phyloP scores from a whole-genome alignment of 306 rosid species.

The Cucurbita argyrosperma region DNA sequence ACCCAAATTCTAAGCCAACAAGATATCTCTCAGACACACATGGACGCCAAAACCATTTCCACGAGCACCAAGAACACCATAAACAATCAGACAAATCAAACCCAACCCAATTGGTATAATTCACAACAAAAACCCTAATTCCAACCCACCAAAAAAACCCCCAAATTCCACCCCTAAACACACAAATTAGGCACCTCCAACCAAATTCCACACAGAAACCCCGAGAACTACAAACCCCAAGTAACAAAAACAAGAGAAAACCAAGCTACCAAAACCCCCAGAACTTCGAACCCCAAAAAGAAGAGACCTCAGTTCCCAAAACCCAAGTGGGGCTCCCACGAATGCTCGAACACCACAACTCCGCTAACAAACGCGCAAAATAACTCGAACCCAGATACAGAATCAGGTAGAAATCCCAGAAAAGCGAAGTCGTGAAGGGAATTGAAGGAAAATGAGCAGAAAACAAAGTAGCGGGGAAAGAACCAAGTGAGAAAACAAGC shows the following conservation, averaged over 20 bases:
- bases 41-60: not conserved
- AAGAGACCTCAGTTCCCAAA: not conserved
- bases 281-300: not conserved
- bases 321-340: not conserved
- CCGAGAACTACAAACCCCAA: not conserved
- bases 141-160: not conserved
- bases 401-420: not conserved
- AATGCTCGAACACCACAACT: not conserved
- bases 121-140: constrained; percentile 11
- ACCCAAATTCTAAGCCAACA: not conserved
- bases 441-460: not conserved
- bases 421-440: not conserved
- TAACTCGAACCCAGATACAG: not conserved
- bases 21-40: not conserved
- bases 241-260: not conserved
- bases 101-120: not conserved
- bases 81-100: not conserved
- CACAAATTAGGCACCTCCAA: not conserved
- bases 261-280: not conserved
- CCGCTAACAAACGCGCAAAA: not conserved
- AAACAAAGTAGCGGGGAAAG: not conserved
- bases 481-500: not conserved
- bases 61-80: not conserved
- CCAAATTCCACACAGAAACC: not conserved
- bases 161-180: not conserved